These are phyloP conservation scores for Teratosphaeria pseudoeucalypti DNA, from an alignment of 2,329 filamentous ascomycete genomes.

Conservation along the genomic window DNA sequence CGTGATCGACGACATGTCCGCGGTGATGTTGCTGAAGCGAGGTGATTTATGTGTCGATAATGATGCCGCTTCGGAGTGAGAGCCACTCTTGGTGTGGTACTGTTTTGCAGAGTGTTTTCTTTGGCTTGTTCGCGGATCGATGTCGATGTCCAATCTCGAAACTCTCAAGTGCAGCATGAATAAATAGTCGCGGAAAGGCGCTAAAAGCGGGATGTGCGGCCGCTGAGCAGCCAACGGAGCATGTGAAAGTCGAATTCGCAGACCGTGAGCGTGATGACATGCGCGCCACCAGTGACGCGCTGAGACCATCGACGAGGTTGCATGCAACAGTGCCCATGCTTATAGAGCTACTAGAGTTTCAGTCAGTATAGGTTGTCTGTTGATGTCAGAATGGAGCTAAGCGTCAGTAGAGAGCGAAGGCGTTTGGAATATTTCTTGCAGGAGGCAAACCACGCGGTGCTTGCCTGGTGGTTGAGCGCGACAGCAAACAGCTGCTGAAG, in stretches of 20 bases:
- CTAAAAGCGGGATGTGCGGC: neutral
- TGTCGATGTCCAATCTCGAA: no score
- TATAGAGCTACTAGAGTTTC: neutral
- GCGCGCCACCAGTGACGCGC: neutral
- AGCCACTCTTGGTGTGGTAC: no score
- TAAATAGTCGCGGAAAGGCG: neutral
- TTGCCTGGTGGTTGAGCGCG: neutral
- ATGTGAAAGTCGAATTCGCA: neutral
- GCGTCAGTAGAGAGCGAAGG: neutral
- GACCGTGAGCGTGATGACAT: neutral
- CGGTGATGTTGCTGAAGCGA: no score
- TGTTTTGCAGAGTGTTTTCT: no score
- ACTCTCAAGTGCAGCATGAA: no score
- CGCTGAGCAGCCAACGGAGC: neutral
- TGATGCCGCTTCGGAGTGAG: no score
- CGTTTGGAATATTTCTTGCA: neutral
- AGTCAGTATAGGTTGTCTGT: neutral
- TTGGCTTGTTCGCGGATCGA: no score
- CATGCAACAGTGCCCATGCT: no score
- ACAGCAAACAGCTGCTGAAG: neutral
- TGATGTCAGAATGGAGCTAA: no score
- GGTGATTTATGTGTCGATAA: no score
- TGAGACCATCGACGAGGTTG: no score
- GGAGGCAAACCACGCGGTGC: neutral
- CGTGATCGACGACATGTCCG: no score